These are phyloP conservation scores for Picea sitchensis DNA, from an alignment of 75 land plant species.

Conservation along the genomic window DNA sequence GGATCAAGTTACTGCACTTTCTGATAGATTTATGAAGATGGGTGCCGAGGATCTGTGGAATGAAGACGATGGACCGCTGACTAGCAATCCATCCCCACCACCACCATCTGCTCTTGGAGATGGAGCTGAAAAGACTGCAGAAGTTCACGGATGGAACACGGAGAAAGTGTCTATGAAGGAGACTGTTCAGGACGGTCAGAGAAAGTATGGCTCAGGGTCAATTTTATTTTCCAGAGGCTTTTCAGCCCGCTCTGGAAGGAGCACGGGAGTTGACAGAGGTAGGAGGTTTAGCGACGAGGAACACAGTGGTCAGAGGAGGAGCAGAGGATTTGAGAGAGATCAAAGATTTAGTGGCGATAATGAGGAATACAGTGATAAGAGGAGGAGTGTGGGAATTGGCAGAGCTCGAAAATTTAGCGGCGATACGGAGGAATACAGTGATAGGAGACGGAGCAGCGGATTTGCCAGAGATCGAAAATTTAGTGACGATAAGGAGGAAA, in stretches of 20 bases:
- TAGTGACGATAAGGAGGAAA: background rate
- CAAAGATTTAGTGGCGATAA: background rate
- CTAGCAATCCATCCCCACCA: background rate
- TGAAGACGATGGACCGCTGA: slow-evolving; percentile 68
- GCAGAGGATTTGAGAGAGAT: background rate
- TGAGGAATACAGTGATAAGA: background rate
- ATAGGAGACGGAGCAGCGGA: background rate
- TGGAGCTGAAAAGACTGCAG: background rate
- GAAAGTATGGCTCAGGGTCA: background rate
- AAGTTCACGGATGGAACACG: background rate
- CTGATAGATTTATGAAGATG: slow-evolving; percentile 66
- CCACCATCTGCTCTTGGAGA: background rate
- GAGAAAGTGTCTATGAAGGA: background rate
- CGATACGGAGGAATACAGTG: background rate
- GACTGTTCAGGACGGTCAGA: background rate
- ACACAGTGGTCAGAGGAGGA: background rate
- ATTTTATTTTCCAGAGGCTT: background rate
- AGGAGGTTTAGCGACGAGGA: background rate
- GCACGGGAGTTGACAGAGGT: background rate
- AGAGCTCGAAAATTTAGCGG: background rate
- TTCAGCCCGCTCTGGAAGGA: background rate
- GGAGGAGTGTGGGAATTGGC: background rate
- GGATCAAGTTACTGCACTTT: slow-evolving; percentile 54
- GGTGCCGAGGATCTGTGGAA: slow-evolving; percentile 89
- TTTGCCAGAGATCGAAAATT: background rate